Conservation (phyloP, 176 grass and related monocot genomes). For the Zoysia pacifica region DNA sequence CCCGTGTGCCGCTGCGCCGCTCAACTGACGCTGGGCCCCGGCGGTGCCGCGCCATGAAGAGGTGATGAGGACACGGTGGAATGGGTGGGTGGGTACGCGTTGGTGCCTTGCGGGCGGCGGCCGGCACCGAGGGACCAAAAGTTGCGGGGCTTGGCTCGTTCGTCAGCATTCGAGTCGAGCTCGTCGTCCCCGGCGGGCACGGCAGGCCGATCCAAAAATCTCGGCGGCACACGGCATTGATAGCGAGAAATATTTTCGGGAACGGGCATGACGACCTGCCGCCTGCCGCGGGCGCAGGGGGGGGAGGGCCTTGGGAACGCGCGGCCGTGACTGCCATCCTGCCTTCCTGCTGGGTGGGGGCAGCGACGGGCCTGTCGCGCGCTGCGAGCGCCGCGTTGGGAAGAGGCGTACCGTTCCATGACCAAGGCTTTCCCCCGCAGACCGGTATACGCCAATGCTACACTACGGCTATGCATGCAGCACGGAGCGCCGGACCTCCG, state of each 20-base stretch:
- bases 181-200: not conserved
- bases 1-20: conserved; percentile 30
- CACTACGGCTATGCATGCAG: not conserved
- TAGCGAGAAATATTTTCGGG: conserved; percentile 25
- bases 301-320: conserved; percentile 30
- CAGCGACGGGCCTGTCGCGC: conserved; percentile 6
- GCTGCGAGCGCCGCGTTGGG: conserved; percentile 18
- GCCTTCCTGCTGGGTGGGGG: conserved; percentile 19
- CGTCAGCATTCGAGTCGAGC: not conserved
- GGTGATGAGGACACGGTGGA: not conserved
- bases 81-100: not conserved
- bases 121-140: too few species aligned
- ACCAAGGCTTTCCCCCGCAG: not conserved
- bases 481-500: not conserved
- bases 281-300: not conserved
- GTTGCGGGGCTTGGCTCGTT: not conserved
- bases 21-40: not conserved
- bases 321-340: conserved; percentile 47
- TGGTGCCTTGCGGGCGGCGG: not conserved
- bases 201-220: not conserved
- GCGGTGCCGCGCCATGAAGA: not conserved
- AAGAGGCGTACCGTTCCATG: conserved; percentile 39
- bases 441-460: not conserved
- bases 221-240: conserved; percentile 21
- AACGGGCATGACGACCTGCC: conserved; percentile 24